Evolutionary conservation across 2,329 filamentous ascomycete species (phyloP).

Genomic region (Colletotrichum endophyticum): DNA sequence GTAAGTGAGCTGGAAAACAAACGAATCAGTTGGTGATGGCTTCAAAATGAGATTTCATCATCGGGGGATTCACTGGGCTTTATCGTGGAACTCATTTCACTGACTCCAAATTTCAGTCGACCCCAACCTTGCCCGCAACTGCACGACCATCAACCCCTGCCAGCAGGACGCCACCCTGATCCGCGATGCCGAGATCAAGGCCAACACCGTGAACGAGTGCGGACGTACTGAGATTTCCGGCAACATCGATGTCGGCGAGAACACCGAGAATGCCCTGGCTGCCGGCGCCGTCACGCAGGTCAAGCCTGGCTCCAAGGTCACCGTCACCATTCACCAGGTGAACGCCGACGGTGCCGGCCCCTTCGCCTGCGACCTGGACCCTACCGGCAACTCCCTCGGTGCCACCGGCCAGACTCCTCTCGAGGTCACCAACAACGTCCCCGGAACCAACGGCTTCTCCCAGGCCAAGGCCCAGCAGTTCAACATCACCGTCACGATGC

Average conservation of each 20-base stretch:
- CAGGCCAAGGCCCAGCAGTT: conserved; percentile 62
- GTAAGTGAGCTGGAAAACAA: conserved; percentile 28
- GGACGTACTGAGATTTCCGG: conserved; percentile 66
- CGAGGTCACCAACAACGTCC: conserved; percentile 63
- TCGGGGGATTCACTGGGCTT: not conserved
- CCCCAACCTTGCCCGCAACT: conserved; percentile 62
- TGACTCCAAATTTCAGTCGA: conserved; percentile 44
- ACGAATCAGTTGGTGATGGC: not conserved
- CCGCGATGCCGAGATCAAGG: conserved; percentile 57
- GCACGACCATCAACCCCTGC: conserved; percentile 68
- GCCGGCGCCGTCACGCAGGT: conserved; percentile 54
- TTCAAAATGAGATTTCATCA: not conserved
- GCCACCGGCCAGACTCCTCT: conserved; percentile 49
- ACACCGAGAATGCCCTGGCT: conserved; percentile 56
- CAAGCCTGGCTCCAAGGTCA: conserved; percentile 46
- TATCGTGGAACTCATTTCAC: not conserved
- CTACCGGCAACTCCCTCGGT: conserved; percentile 48
- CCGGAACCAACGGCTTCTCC: conserved; percentile 61
- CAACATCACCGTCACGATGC: conserved; percentile 60
- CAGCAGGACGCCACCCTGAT: conserved; percentile 71
- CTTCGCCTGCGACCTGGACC: conserved; percentile 58
- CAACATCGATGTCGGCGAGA: conserved; percentile 65
- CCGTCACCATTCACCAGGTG: conserved; percentile 57
- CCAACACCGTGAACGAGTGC: conserved; percentile 63
- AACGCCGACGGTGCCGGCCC: conserved; percentile 61